A percentile compares a stretch with the other conserved stretches of the same genome.
phyloP scores from a whole-genome alignment of 108 stramenopile genomes.

The Pseudonitzschia pungens region DNA sequence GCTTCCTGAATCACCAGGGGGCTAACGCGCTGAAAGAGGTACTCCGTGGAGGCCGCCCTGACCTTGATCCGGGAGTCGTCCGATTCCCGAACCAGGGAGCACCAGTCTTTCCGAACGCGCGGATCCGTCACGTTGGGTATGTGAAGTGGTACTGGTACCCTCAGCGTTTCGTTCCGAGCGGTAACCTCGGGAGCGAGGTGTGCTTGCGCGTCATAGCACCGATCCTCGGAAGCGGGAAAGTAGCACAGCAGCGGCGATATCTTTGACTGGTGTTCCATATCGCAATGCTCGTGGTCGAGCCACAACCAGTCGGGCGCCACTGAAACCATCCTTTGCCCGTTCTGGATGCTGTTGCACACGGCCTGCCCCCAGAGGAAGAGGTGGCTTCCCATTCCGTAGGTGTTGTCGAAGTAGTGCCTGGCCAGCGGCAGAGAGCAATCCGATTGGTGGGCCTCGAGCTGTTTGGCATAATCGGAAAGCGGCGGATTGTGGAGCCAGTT shows the following conservation, averaged over 20 bases:
- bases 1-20: conserved; percentile 61
- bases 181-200: background rate
- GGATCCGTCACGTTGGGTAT: conserved; percentile 28
- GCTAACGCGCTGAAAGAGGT: conserved; percentile 45
- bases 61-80: conserved; percentile 13
- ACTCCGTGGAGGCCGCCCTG: conserved; percentile 50
- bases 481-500: conserved; percentile 37
- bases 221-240: conserved; percentile 44
- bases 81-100: conserved; percentile 3
- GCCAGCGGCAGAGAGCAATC: conserved; percentile 35
- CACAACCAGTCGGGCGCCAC: conserved; percentile 39
- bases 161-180: background rate
- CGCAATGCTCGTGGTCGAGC: conserved; percentile 46
- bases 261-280: background rate
- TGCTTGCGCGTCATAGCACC: conserved; percentile 18
- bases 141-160: background rate
- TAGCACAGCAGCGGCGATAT: conserved; percentile 46
- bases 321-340: conserved; percentile 14
- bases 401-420: conserved; percentile 37
- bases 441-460: conserved; percentile 25
- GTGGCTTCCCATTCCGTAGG: conserved; percentile 49
- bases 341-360: conserved; percentile 52
- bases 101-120: conserved; percentile 18
- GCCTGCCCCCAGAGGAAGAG: conserved; percentile 51
- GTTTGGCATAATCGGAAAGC: conserved; percentile 25